Evolutionary conservation across 495 filamentous ascomycete genomes (phyloP).

Genomic region (Jackrogersella multiformis): DNA sequence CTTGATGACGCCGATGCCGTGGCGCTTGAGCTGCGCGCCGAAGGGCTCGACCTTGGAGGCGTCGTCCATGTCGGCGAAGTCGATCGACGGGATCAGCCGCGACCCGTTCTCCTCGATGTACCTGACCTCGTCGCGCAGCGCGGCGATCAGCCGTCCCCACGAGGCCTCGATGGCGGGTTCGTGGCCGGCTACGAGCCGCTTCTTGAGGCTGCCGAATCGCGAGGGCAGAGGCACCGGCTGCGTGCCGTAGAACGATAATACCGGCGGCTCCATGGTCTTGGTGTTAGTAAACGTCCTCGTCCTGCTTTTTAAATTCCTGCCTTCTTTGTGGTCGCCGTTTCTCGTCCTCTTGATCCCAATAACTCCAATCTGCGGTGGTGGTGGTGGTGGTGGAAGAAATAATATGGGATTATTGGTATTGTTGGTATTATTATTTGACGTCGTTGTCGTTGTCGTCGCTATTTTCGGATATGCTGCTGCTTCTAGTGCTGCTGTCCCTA

Average conservation of each 20-base stretch:
- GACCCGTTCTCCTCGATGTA: conserved; percentile 59
- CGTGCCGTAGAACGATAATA: conserved; percentile 75
- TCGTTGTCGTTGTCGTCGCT: conserved; percentile 15
- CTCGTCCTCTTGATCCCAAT: conserved; percentile 46
- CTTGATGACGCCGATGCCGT: conserved; percentile 73
- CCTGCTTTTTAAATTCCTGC: conserved; percentile 44
- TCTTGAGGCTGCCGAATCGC: conserved; percentile 82
- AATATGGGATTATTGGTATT: neutral
- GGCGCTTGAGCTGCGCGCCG: conserved; percentile 65
- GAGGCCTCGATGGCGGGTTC: conserved; percentile 71
- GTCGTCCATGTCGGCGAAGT: conserved; percentile 67
- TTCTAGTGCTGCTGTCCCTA: conserved; percentile 14
- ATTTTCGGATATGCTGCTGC: conserved; percentile 17
- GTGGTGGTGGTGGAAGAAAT: neutral
- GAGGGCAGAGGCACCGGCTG: conserved; percentile 76
- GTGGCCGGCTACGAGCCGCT: conserved; percentile 69
- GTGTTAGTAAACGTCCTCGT: conserved; percentile 41
- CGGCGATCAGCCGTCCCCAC: conserved; percentile 74
- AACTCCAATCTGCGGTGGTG: conserved; percentile 28
- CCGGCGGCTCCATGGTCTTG: conserved; percentile 75
- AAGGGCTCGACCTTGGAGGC: conserved; percentile 60
- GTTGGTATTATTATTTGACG: conserved; percentile 2
- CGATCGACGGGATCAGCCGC: conserved; percentile 69
- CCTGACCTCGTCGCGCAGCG: conserved; percentile 66
- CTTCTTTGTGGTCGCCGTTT: conserved; percentile 44